A percentile compares a stretch with the other conserved stretches of the same genome.
phyloP scores from a whole-genome alignment of 768 basidiomycete genomes.

The Macrolepiota albuminosa region DNA sequence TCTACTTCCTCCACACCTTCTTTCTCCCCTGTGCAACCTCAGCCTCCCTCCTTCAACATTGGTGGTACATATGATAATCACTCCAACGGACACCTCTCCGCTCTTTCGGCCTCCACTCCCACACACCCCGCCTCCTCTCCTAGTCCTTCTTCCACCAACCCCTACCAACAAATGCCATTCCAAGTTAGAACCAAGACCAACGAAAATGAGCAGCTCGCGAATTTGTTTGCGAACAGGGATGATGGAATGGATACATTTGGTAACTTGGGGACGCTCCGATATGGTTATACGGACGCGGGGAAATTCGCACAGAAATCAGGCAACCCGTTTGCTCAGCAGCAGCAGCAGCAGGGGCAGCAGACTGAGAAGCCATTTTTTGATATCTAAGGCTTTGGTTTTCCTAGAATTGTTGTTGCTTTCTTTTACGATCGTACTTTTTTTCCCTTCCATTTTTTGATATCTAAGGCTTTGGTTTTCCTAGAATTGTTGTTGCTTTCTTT shows the following conservation, averaged over 20 bases:
- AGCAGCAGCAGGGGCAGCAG: conserved; percentile 45
- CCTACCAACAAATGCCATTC: conserved; percentile 23
- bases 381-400: conserved; percentile 33
- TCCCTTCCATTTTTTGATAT: conserved; percentile 85
- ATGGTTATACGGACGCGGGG: conserved; percentile 56
- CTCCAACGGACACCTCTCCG: conserved; percentile 39
- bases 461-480: conserved; percentile 21
- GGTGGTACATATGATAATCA: conserved; percentile 63
- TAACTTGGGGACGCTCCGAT: conserved; percentile 76
- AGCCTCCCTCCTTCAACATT: conserved; percentile 59
- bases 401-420: not conserved
- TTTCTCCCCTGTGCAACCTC: conserved; percentile 21
- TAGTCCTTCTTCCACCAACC: conserved; percentile 20
- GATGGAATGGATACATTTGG: conserved; percentile 97
- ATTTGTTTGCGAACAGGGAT: conserved; percentile 81
- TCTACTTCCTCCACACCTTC: conserved; percentile 29
- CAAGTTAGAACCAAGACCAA: conserved; percentile 38
- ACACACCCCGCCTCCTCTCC: conserved; percentile 14
- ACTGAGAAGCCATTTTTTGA: conserved; percentile 80
- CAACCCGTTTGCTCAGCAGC: conserved; percentile 66
- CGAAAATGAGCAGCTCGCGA: conserved; percentile 76
- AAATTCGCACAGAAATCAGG: conserved; percentile 44
- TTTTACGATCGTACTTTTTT: too few species aligned
- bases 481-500: not conserved
- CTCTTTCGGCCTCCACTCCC: conserved; percentile 34